Conservation (phyloP, 2,329 filamentous ascomycete genomes). For the Blastomyces silverae region DNA sequence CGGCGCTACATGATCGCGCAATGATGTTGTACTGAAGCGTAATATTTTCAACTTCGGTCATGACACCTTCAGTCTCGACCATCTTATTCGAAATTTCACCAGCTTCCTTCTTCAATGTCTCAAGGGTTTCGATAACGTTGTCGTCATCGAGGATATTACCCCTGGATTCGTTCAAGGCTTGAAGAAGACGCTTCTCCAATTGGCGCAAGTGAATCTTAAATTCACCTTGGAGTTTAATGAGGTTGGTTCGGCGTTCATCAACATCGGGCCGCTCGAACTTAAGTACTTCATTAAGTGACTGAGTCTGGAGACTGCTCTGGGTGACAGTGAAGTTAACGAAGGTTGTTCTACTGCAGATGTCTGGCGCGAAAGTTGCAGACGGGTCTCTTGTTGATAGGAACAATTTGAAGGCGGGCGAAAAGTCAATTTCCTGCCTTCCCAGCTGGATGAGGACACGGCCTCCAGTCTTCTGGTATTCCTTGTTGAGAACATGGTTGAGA, state of each 20-base stretch:
- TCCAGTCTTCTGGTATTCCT: slow-evolving; percentile 97
- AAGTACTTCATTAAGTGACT: slow-evolving; percentile 93
- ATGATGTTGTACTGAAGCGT: slow-evolving; percentile 91
- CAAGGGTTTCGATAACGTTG: slow-evolving; percentile 93
- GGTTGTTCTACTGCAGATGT: slow-evolving; percentile 95
- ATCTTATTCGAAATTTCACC: slow-evolving; percentile 96
- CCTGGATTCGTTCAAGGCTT: slow-evolving; percentile 92
- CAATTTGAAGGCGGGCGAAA: slow-evolving; percentile 91
- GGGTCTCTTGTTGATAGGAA: slow-evolving; percentile 95
- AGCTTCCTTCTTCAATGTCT: slow-evolving; percentile 96
- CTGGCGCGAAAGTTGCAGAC: slow-evolving; percentile 88
- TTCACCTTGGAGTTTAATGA: slow-evolving; percentile 97
- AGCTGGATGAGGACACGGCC: slow-evolving; percentile 97
- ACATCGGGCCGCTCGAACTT: slow-evolving; percentile 97
- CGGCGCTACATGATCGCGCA: slow-evolving; percentile 89
- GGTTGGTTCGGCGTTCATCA: slow-evolving; percentile 88
- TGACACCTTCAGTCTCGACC: slow-evolving; percentile 91
- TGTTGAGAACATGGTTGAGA: slow-evolving; percentile 97
- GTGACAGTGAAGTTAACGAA: slow-evolving; percentile 99
- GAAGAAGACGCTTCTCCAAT: slow-evolving; percentile 85
- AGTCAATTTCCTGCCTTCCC: slow-evolving; percentile 97
- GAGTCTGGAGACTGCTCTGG: slow-evolving; percentile 95
- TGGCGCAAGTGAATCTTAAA: slow-evolving; percentile 98
- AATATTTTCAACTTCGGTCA: slow-evolving; percentile 95
- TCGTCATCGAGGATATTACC: slow-evolving; percentile 98